phyloP scores from a whole-genome alignment of 2,329 filamentous ascomycete genomes.

The Didymella arachidicola region DNA sequence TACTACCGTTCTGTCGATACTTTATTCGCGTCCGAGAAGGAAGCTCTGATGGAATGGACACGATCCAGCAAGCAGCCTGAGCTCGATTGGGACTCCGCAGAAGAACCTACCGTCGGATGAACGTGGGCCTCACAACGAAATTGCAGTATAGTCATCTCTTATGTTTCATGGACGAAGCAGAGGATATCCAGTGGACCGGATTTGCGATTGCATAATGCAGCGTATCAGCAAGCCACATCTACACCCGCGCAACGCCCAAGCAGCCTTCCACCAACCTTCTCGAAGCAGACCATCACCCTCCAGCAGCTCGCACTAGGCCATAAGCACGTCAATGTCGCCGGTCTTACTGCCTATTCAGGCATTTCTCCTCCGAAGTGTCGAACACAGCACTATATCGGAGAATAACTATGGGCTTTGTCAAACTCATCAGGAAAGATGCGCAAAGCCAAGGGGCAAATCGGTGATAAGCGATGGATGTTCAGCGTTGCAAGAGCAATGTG shows the following conservation, averaged over 20 bases:
- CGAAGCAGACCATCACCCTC: slow-evolving; percentile 3
- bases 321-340: background rate
- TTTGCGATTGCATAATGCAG: background rate
- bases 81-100: slow-evolving; percentile 7
- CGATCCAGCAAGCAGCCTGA: slow-evolving; percentile 12
- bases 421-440: slow-evolving; percentile 15
- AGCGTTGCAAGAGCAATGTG: background rate
- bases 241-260: background rate
- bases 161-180: background rate
- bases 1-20: slow-evolving; percentile 21
- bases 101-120: slow-evolving; percentile 14
- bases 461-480: slow-evolving; percentile 1
- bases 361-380: slow-evolving; percentile 15
- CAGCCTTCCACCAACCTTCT: slow-evolving; percentile 13
- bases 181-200: background rate
- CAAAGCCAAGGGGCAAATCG: background rate
- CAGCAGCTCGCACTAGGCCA: background rate
- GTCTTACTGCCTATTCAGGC: slow-evolving; percentile 13
- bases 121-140: background rate
- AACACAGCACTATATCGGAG: slow-evolving; percentile 21
- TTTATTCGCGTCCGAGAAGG: slow-evolving; percentile 17
- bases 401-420: slow-evolving; percentile 3
- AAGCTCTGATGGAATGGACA: slow-evolving; percentile 16
- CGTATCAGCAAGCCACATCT: background rate
- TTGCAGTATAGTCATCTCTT: background rate